Base-by-base conservation (phyloP, 1,284 basidiomycete genomes). In the Phlebopus sp. region DNA sequence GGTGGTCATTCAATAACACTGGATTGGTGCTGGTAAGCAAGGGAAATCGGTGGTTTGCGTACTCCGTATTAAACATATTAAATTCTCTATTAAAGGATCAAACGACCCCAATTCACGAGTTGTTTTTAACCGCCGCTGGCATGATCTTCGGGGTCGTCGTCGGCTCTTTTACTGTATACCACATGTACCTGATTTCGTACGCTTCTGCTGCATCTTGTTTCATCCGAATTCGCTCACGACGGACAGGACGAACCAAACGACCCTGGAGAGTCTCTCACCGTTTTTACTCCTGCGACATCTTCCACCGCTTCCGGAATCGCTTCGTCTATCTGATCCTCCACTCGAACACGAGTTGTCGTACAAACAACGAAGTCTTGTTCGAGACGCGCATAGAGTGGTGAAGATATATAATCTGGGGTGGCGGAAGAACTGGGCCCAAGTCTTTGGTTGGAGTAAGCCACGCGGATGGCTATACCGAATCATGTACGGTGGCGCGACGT, bases 201-300 rank as follows among this genome's bases (percentile, higher is more conserved):
- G 88, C 75, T 14, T 46, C 32, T n/a, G n/a, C 13, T 21, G 50
- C 31, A 19, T 30, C 13, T 10, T 42, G 30, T 9, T 31, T 39
- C 42, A 49, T 15, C 13, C 36, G 34, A 32, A 2, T 10, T 25
- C 37, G 34, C 44, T 53, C 43, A 50, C 23, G 14, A 18, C n/a
- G 10, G 43, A 15, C 57, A 92, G 90, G 23, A 89, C 86, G 37
- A 94, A 94, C 64, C 86, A 91, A 65, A 92, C 91, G 4, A 94
- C 91, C 0, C 59, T 93, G 25, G 92, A 95, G 63, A 77, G 84
- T 52, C 77, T 93, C 32, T 82, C 88, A 0, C 87, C 88, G 2
- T 90, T 87, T 60, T 69, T 87, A 25, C 76, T 91, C 9, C 73
- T 91, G 41, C 79, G 82, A 46, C 69, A 86, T 58, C 70, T 91